Conservation (phyloP, 305 asterid genomes). For the Solanum aculeatissimum region DNA sequence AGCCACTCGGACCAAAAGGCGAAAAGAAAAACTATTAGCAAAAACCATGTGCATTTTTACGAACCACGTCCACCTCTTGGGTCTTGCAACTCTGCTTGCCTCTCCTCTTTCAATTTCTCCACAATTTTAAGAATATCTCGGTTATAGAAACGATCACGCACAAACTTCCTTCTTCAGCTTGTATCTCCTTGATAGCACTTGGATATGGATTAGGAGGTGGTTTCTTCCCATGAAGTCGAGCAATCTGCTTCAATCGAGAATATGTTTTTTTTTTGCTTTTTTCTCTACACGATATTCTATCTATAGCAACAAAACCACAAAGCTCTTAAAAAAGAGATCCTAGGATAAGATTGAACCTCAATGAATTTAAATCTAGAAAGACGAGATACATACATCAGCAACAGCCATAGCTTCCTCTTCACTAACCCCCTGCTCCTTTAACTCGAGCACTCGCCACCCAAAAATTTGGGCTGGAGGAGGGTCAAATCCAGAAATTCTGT, state of each 20-base stretch:
- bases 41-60: constrained; percentile 1
- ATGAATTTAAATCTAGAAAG: neutral
- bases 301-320: constrained; percentile 19
- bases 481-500: constrained; percentile 55
- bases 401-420: constrained; percentile 62
- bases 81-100: constrained; percentile 29
- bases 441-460: constrained; percentile 77
- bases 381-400: constrained; percentile 55
- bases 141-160: constrained; percentile 52
- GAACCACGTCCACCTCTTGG: constrained; percentile 16
- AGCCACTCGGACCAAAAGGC: neutral
- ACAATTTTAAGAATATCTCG: constrained; percentile 23
- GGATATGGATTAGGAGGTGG: constrained; percentile 79
- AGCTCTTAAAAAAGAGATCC: neutral
- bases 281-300: constrained; percentile 66
- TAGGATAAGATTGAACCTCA: neutral
- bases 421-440: constrained; percentile 60
- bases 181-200: constrained; percentile 67
- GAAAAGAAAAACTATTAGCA: neutral
- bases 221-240: constrained; percentile 53
- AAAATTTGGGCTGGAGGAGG: constrained; percentile 78
- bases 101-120: constrained; percentile 38
- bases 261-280: constrained; percentile 52
- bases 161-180: constrained; percentile 67
- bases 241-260: constrained; percentile 55